A percentile compares a stretch with the other conserved stretches of the same genome.
These are phyloP conservation scores for Phoma sp. DNA, from an alignment of 2,329 filamentous ascomycete species.

Conservation along the genomic window DNA sequence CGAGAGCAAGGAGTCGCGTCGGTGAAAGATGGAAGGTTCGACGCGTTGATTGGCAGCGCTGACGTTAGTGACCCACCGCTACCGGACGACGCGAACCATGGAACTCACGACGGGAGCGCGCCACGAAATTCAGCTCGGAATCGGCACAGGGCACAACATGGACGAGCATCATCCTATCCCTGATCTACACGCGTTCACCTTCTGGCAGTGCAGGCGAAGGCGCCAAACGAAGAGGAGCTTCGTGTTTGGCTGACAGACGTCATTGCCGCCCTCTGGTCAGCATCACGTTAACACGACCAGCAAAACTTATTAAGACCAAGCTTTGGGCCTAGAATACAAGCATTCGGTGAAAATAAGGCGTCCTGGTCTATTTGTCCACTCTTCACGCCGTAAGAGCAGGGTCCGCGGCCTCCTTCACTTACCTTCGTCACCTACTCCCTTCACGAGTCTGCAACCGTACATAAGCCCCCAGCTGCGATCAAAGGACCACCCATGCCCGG, in stretches of 20 bases:
- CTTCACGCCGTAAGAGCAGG: background rate
- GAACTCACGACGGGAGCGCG: slow-evolving; percentile 16
- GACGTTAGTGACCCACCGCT: slow-evolving; percentile 2
- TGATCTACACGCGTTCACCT: background rate
- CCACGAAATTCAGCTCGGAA: slow-evolving; percentile 18
- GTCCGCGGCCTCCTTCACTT: background rate
- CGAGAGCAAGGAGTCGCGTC: slow-evolving; percentile 1
- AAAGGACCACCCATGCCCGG: background rate
- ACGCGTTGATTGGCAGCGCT: slow-evolving; percentile 15
- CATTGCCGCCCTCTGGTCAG: slow-evolving; percentile 10
- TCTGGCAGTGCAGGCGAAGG: background rate
- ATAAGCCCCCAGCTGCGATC: background rate
- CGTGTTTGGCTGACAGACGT: slow-evolving; percentile 13
- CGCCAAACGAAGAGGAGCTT: background rate
- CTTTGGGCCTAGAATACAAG: background rate
- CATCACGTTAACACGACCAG: background rate
- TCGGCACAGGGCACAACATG: slow-evolving; percentile 16
- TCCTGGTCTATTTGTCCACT: background rate
- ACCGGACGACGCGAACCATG: slow-evolving; percentile 11
- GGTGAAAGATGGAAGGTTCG: slow-evolving; percentile 1
- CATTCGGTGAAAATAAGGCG: background rate
- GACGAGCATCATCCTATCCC: slow-evolving; percentile 1
- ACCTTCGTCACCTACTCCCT: too few species aligned
- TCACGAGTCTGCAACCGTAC: background rate
- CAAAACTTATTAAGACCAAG: background rate